Base-by-base conservation (phyloP, 2,329 filamentous ascomycete genomes). In the Aureobasidium lini region DNA sequence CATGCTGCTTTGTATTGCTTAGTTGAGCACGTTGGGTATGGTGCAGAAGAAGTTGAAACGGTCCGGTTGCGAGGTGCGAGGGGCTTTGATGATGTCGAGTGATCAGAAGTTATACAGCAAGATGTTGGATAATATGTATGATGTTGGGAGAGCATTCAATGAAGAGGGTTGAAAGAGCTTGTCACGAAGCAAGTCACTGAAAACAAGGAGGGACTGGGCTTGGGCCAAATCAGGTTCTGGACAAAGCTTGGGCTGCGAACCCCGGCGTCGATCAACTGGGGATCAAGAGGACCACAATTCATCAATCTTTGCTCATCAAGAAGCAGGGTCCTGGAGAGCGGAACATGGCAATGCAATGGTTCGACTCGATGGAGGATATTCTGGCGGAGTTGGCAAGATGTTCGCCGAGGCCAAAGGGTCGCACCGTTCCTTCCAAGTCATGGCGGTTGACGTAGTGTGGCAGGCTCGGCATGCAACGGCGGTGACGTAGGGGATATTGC, bases 221-320 rank as follows among this genome's bases (percentile, higher is more conserved):
- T 49, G 47, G 47, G 11, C 47, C 47, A 49, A 49, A 49, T 49
- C 47, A 49, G 11, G 47, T 49, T 49, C 47, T 49, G 47, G 47
- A 49, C 47, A 36, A 32, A 49, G 47, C 47, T 49, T 16, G 47
- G 47, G 31, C 47, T 9, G 15, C 46, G 23, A 36, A 28, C 11
- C 47, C 47, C 18, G 47, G 37, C 32, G 47, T 49, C 47, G 47
- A 49, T 49, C 47, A 28, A 31, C 47, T 49, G 47, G 47, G 47
- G 47, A 36, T 31, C 23, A 10, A 31, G 29, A 47, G 44, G 29
- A 32, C 16, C 44, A 37, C 47, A 28, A 49, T 37, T n/a, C 23
- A 39, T 42, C 13, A 16, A 58, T 50, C 23, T 28, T 15, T 31
- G 28, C 7, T 34, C 56, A 28, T 50, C 56, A 43, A 36, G 15